Conservation (phyloP, 352 stramenopile species). For the Phytophthora cactorum region DNA sequence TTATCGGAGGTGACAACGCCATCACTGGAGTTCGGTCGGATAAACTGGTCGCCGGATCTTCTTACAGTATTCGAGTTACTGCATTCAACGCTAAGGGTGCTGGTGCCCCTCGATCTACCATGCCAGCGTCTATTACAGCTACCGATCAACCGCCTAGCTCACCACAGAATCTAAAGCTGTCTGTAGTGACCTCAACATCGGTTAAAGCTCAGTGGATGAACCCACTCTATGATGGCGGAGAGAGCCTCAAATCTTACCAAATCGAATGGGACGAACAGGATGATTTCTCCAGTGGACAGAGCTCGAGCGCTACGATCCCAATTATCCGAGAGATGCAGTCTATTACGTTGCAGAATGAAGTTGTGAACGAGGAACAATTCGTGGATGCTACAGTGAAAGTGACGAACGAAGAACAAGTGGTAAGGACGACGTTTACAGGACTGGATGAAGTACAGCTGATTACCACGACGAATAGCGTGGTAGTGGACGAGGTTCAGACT, state of each 20-base stretch:
- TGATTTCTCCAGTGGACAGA: constrained; percentile 76
- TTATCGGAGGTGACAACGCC: constrained; percentile 93
- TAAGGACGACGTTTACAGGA: constrained; percentile 89
- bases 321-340: constrained; percentile 93
- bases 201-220: constrained; percentile 88
- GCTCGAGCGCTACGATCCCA: constrained; percentile 68
- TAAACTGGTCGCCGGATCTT: constrained; percentile 76
- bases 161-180: constrained; percentile 61
- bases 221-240: constrained; percentile 92
- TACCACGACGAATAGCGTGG: constrained; percentile 63
- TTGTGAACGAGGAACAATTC: constrained; percentile 94
- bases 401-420: constrained; percentile 96
- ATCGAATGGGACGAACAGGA: constrained; percentile 87
- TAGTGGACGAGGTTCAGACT: constrained; percentile 92
- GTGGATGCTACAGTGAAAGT: constrained; percentile 94
- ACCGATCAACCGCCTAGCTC: constrained; percentile 69
- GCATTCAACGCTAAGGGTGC: constrained; percentile 83
- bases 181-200: constrained; percentile 68
- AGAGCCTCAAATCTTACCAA: constrained; percentile 76
- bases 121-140: constrained; percentile 53
- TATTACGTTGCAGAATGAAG: constrained; percentile 77
- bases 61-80: constrained; percentile 79
- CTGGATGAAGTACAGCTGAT: constrained; percentile 92
- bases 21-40: constrained; percentile 91
- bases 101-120: constrained; percentile 42